These are phyloP conservation scores for Nigrograna mackinnonii DNA, from an alignment of 2,329 filamentous ascomycete genomes.

Conservation along the genomic window DNA sequence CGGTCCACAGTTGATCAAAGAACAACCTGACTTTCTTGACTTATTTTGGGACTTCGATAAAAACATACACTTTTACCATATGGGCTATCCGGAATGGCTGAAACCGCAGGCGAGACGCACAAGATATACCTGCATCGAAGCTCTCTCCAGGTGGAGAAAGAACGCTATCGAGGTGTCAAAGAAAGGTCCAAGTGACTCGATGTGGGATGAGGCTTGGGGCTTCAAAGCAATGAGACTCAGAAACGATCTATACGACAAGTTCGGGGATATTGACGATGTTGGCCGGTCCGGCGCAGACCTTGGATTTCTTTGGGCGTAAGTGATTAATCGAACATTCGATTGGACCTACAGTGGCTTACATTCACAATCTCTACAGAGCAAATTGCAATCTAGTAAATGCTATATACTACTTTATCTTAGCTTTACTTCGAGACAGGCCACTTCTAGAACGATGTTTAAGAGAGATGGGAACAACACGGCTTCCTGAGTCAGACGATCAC, in stretches of 20 bases:
- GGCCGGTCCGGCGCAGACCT: conserved; percentile 2
- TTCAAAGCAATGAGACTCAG: conserved; percentile 1
- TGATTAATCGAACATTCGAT: no score
- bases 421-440: not conserved
- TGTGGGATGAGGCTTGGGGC: conserved; percentile 2
- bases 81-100: conserved; percentile 1
- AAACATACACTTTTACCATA: conserved; percentile 5
- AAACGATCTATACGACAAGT: conserved; percentile 1
- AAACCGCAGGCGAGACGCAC: not conserved
- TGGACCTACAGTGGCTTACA: no score
- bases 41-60: conserved; percentile 5
- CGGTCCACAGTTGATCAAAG: conserved; percentile 1
- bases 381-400: conserved; percentile 2
- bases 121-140: not conserved
- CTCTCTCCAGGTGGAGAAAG: conserved; percentile 1
- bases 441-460: not conserved
- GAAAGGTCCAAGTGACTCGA: not conserved
- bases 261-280: not conserved
- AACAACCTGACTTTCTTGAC: conserved; percentile 2
- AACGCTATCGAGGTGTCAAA: not conserved
- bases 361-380: no score
- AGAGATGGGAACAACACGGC: not conserved
- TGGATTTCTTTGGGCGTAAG: conserved; percentile 7
- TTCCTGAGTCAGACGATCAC: not conserved
- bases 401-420: conserved; percentile 1